Conservation (phyloP, 2,329 filamentous ascomycete species). For the Colletotrichum karsti region DNA sequence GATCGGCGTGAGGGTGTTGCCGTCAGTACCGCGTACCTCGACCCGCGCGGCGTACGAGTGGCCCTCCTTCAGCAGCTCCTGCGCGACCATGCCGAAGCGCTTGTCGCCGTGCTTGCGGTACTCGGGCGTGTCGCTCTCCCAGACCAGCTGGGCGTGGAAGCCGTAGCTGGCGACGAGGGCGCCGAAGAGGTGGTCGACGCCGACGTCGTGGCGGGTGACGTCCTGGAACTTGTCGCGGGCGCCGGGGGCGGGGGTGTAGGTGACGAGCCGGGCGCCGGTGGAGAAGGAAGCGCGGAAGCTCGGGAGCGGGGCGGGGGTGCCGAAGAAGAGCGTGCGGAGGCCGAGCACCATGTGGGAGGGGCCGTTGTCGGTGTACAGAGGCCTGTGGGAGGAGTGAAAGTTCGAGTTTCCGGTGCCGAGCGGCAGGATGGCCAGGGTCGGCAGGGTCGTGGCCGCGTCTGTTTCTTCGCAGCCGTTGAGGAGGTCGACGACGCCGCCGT, state of each 20-base stretch:
- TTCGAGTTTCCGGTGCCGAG: slow-evolving; percentile 73
- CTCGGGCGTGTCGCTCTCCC: slow-evolving; percentile 86
- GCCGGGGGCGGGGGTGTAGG: slow-evolving; percentile 37
- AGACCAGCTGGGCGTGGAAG: slow-evolving; percentile 87
- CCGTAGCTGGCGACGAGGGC: slow-evolving; percentile 91
- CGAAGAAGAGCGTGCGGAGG: slow-evolving; percentile 68
- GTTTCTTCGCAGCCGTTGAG: slow-evolving; percentile 67
- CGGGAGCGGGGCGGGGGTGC: slow-evolving; percentile 63
- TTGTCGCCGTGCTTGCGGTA: slow-evolving; percentile 81
- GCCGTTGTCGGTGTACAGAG: slow-evolving; percentile 53
- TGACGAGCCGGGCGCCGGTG: slow-evolving; percentile 59
- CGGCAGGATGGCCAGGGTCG: slow-evolving; percentile 63
- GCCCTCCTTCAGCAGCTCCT: slow-evolving; percentile 70
- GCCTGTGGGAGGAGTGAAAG: slow-evolving; percentile 69
- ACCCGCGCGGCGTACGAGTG: slow-evolving; percentile 60
- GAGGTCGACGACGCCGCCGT: slow-evolving; percentile 86
- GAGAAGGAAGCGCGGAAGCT: slow-evolving; percentile 71
- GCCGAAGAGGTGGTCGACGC: slow-evolving; percentile 64
- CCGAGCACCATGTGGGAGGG: slow-evolving; percentile 56
- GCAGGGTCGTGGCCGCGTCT: slow-evolving; percentile 33
- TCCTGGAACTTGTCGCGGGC: slow-evolving; percentile 12
- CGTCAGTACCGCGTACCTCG: slow-evolving; percentile 14
- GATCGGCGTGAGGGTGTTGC: slow-evolving; percentile 34
- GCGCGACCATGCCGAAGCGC: slow-evolving; percentile 86
- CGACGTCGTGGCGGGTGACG: slow-evolving; percentile 39